These are phyloP conservation scores for Secale cereale DNA, from an alignment of 176 grass and related monocot species.

Conservation along the genomic window DNA sequence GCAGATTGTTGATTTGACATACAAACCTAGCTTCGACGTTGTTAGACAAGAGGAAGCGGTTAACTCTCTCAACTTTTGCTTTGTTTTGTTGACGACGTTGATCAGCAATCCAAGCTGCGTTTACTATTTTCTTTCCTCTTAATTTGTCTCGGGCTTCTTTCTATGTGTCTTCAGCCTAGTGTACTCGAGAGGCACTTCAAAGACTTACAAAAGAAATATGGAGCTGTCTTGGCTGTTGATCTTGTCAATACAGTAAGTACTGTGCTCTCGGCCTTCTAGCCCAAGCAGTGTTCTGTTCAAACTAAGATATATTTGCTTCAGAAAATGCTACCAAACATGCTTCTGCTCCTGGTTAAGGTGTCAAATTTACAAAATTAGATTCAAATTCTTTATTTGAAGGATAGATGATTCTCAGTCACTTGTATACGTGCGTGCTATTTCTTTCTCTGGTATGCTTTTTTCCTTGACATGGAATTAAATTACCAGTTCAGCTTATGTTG, in stretches of 20 bases:
- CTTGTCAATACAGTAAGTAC: constrained; percentile 87
- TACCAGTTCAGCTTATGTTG: constrained; percentile 1
- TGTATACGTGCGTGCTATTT: neutral
- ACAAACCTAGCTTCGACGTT: constrained; percentile 89
- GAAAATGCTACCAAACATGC: neutral
- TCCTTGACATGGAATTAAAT: constrained; percentile 11
- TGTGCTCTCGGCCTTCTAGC: neutral
- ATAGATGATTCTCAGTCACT: constrained; percentile 1
- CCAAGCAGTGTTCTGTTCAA: neutral
- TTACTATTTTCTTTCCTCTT: constrained; percentile 15
- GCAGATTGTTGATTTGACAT: constrained; percentile 98
- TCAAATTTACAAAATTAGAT: neutral
- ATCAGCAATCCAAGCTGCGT: neutral
- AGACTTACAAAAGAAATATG: constrained; percentile 89
- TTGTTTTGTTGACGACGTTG: constrained; percentile 17
- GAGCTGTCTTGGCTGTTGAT: constrained; percentile 81
- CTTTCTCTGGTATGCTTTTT: neutral
- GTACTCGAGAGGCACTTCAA: constrained; percentile 82
- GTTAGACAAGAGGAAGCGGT: constrained; percentile 85
- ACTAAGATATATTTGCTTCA: neutral
- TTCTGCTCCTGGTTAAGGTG: neutral
- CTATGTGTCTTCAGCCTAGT: constrained; percentile 55
- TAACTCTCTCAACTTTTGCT: constrained; percentile 22
- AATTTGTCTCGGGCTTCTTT: constrained; percentile 12
- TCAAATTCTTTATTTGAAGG: constrained; percentile 1